Base-by-base conservation (phyloP, 2,329 filamentous ascomycete species). In the Thelonectria discophora region DNA sequence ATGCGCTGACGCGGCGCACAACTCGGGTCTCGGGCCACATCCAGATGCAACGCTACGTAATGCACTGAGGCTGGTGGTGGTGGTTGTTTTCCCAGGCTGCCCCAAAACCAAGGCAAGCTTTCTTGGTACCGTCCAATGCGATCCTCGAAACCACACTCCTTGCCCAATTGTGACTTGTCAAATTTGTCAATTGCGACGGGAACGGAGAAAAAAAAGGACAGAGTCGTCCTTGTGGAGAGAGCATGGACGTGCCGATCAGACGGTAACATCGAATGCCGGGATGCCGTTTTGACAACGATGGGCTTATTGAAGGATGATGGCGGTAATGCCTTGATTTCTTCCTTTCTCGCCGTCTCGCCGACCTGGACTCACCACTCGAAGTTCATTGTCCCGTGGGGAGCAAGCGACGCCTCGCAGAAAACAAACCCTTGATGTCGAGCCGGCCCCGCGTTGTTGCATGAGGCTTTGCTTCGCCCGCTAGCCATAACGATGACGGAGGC, bases 1-100 rank as follows among this genome's bases (percentile, higher is more conserved):
- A 49, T 43, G 24, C 46, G 54, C 46, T 57, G 54, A 57, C 54
- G 54, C 54, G 54, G 54, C 54, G 45, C 11, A n/a, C 17, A 47
- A 47, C 17, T 37, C 24, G 51, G 27, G 20, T 40, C 47, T 13
- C 43, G 43, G 15, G 30, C 42, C 30, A 34, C 48, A 21, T 42
- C 45, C 32, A 45, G 45, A 18, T 50, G 24, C 30, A 46, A 37
- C 40, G 20, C 52, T 50, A 57, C 54, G 54, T 50, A 57, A 57
- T 57, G 37, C 54, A 43, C 39, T 42, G 46, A 57, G 46, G 46
- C 54, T 57, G 54, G 21, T 17, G 54, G 34, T 20, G 40, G 43
- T 50, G 46, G 34, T 3, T 11, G 46, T 27, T 27, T 47, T 30
- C 45, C 21, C n/a, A n/a, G n/a, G n/a, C 27, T 24, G 43, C 20